Evolutionary conservation across 805 yeast genomes (phyloP), one percentile per base, ranked within the genome.

Genomic region (Lipomyces anomalus): DNA sequence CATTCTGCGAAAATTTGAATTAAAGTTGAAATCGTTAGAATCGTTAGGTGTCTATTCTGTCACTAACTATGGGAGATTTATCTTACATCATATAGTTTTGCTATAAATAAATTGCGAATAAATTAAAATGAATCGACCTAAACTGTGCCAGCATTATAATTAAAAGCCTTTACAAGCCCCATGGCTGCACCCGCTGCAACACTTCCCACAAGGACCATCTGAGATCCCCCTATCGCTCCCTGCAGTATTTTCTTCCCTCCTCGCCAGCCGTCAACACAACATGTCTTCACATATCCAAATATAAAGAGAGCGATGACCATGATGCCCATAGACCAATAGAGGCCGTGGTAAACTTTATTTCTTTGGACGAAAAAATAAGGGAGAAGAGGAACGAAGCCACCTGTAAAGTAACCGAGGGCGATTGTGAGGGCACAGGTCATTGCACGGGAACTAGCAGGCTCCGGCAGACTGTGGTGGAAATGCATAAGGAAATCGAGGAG

Each of bases 111-210:
- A n/a, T n/a, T n/a, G n/a, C n/a, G n/a, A n/a, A n/a, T n/a, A n/a
- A n/a, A n/a, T n/a, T n/a, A n/a, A n/a, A n/a, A n/a, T n/a, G n/a
- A n/a, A n/a, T n/a, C n/a, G n/a, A n/a, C n/a, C n/a, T n/a, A n/a
- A n/a, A n/a, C n/a, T n/a, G n/a, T n/a, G n/a, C n/a, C n/a, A n/a
- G n/a, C n/a, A n/a, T n/a, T n/a, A n/a, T n/a, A n/a, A n/a, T n/a
- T n/a, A n/a, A 37, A 37, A 37, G 28, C 28, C 42, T 37, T 37
- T 24, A 89, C 97, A 60, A 89, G 75, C 37, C 77, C 78, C 95
- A 95, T 89, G 9, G 97, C 97, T 20, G 94, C 84, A 3, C 95
- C 94, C 3, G 97, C 97, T 21, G 97, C 97, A 26, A 83, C 67
- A 16, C 96, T 94, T 32, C 97, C 97, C 42, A 85, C 88, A n/a